Evolutionary conservation across 768 basidiomycete genomes (phyloP).

Genomic region (Lactarius quietus): DNA sequence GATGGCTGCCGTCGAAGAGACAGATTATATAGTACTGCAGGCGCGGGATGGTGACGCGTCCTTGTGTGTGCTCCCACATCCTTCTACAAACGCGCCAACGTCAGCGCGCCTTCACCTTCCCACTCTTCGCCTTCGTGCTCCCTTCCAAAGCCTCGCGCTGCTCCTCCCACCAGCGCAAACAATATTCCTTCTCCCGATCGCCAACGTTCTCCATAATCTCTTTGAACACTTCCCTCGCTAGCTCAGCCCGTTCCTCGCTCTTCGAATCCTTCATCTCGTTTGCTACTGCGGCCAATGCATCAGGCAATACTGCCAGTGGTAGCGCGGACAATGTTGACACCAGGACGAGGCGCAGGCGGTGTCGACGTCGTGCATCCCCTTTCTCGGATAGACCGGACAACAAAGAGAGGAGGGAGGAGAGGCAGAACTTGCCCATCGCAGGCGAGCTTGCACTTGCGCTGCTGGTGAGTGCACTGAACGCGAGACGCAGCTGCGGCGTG

Average conservation of each 20-base stretch:
- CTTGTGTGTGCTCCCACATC: not conserved
- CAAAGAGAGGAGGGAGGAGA: slow-evolving; percentile 32
- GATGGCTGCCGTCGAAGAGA: not conserved
- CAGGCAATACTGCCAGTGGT: slow-evolving; percentile 52
- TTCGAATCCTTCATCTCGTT: slow-evolving; percentile 32
- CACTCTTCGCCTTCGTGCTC: not conserved
- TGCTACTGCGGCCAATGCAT: slow-evolving; percentile 48
- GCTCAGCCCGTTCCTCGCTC: slow-evolving; percentile 37
- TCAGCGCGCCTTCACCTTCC: not conserved
- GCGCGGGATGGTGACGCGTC: slow-evolving; percentile 19
- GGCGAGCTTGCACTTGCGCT: slow-evolving; percentile 44
- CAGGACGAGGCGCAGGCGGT: slow-evolving; percentile 61
- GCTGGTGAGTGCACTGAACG: slow-evolving; percentile 67
- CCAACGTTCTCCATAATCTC: slow-evolving; percentile 64
- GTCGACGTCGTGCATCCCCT: slow-evolving; percentile 33
- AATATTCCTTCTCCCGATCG: slow-evolving; percentile 64
- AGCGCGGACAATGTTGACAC: slow-evolving; percentile 64
- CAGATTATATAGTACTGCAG: not conserved
- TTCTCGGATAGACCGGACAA: slow-evolving; percentile 24
- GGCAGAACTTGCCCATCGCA: slow-evolving; percentile 65
- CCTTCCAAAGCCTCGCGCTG: slow-evolving; percentile 6
- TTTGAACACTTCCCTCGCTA: slow-evolving; percentile 55
- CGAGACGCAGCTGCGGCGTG: slow-evolving; percentile 63
- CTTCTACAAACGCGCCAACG: slow-evolving; percentile 9
- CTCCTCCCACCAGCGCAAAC: slow-evolving; percentile 71